Conservation (phyloP, 257 asterid genomes). For the Capsicum pubescens region DNA sequence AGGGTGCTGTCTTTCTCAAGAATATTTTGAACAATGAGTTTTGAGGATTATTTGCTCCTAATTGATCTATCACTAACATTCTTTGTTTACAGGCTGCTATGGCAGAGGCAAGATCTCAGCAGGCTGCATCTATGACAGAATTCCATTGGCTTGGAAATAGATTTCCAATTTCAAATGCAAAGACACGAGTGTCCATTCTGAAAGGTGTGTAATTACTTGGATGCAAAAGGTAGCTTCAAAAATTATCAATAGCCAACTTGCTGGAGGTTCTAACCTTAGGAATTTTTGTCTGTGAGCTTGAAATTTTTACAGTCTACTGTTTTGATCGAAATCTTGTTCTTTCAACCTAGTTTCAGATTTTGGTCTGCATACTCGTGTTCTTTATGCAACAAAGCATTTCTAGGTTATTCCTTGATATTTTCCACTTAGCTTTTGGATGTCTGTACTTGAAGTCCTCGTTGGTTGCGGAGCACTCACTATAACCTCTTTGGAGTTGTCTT, state of each 20-base stretch:
- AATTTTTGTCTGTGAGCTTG: neutral
- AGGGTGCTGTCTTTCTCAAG: neutral
- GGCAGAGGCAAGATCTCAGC: slow-evolving; percentile 99
- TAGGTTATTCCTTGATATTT: neutral
- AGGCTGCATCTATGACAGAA: slow-evolving; percentile 96
- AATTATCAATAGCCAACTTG: neutral
- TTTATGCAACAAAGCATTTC: neutral
- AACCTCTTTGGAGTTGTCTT: neutral
- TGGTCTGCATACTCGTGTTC: neutral
- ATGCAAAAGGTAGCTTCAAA: neutral
- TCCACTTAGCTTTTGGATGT: neutral
- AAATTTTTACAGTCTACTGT: neutral
- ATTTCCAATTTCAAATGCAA: slow-evolving; percentile 91
- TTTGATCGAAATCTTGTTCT: neutral
- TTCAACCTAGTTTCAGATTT: slow-evolving; percentile 7
- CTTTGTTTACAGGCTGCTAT: slow-evolving; percentile 76
- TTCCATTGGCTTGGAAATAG: slow-evolving; percentile 88
- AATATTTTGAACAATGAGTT: neutral
- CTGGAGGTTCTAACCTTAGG: neutral
- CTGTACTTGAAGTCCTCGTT: neutral
- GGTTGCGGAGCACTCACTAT: neutral
- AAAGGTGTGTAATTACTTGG: slow-evolving; percentile 60
- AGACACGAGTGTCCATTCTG: slow-evolving; percentile 86
- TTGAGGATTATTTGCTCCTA: slow-evolving; percentile 19
- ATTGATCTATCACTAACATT: slow-evolving; percentile 29